phyloP scores from a whole-genome alignment of 2,329 filamentous ascomycete species.

The Dothideomycetidae sp. region DNA sequence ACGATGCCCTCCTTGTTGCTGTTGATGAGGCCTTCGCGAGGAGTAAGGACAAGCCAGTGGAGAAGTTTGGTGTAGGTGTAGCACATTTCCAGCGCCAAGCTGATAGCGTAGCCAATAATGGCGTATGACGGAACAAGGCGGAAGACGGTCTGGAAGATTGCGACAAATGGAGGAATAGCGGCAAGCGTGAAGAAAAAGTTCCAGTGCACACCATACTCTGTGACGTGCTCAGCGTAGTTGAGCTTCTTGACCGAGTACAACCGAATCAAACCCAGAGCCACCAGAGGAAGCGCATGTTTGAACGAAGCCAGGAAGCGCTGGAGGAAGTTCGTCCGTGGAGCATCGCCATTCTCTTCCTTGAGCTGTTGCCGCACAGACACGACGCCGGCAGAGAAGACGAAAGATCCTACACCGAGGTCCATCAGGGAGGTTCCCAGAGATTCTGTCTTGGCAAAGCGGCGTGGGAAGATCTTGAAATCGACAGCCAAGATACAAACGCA shows the following conservation, averaged over 20 bases:
- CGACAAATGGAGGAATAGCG: constrained; percentile 76
- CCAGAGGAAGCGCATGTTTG: constrained; percentile 69
- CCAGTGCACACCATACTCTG: constrained; percentile 97
- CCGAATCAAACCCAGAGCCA: constrained; percentile 65
- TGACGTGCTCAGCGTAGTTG: constrained; percentile 93
- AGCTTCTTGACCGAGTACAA: constrained; percentile 83
- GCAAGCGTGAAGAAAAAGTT: constrained; percentile 98
- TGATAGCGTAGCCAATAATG: constrained; percentile 54
- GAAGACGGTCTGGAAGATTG: constrained; percentile 62
- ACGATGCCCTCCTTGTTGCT: constrained; percentile 94
- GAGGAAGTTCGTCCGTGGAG: constrained; percentile 34
- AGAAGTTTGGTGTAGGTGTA: constrained; percentile 69
- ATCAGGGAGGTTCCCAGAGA: constrained; percentile 99
- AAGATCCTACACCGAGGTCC: constrained; percentile 94
- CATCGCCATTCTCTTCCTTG: constrained; percentile 37
- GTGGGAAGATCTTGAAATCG: constrained; percentile 83
- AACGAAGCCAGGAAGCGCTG: constrained; percentile 51
- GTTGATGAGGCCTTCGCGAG: constrained; percentile 63
- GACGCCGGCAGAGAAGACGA: constrained; percentile 85
- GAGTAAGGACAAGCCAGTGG: constrained; percentile 67
- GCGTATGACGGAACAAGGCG: constrained; percentile 62
- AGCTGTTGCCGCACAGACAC: constrained; percentile 75
- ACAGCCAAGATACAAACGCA: constrained; percentile 90
- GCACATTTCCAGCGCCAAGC: constrained; percentile 55
- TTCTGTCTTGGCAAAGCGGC: constrained; percentile 93